Evolutionary conservation across 2,329 filamentous ascomycete species (phyloP), one percentile per base, ranked within the genome.

Genomic region (Cercospora sp.): DNA sequence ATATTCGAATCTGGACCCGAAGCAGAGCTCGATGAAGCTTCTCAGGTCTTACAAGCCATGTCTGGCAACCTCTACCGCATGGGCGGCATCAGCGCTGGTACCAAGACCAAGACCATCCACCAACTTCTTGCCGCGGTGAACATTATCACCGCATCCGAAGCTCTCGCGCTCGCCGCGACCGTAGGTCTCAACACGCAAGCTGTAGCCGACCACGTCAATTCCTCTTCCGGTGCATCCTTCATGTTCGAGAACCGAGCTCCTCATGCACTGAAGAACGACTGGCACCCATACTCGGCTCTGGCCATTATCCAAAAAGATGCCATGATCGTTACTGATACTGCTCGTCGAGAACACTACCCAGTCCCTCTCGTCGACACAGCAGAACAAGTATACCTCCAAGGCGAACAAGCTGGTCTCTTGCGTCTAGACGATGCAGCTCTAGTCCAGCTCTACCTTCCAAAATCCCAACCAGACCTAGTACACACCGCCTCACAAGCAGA

Each of bases 1-100:
- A 93, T 94, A 75, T 92, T 94, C 86, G 89, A 89, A 0, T 89
- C 84, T 0, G 81, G 85, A 0, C 83, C 86, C 0, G 83, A 81
- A 2, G 87, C 87, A 5, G 71, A 78, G 30, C 79, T 92, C 1
- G 81, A 83, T 36, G 85, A 85, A 66, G 89, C 85, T 0, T 83
- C 82, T 23, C 84, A 83, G 59, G 79, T 93, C 1, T 82, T 93
- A 2, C 82, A 87, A 63, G 85, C 86, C 72, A 87, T 94, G 82
- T 86, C 90, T 1, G 87, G 86, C 12, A 91, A 91, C 76, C 80
- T 93, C 9, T 86, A 85, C 73, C 79, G 82, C 18, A 83, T 87
- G 8, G 86, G 86, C 1, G 84, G 82, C 1, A 79, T 87, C 58
- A 84, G 83, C 28, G 81, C 81, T 4, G 85, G 85, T 4, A 85